Base-by-base conservation (phyloP, 2,329 filamentous ascomycete species). In the Stenocarpella maydis region DNA sequence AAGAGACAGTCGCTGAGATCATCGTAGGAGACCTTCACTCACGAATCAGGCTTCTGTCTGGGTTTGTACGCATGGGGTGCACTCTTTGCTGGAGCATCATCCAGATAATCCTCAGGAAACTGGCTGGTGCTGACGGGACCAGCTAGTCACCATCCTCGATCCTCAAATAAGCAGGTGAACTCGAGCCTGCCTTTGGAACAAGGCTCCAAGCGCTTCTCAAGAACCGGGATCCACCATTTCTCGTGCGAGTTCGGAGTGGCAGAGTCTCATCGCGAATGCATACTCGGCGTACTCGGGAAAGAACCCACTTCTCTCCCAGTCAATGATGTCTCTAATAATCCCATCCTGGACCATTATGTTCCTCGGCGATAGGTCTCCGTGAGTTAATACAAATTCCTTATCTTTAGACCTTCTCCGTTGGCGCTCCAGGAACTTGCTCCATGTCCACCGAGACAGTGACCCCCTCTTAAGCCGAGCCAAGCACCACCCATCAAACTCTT, bases 241-340 rank as follows among this genome's bases (percentile, higher is more conserved):
- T 69, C 55, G 31, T 70, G 64, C 9, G 15, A 17, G 9, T 34
- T 34, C n/a, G n/a, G n/a, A n/a, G 17, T 63, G 54, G 26, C 54
- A 65, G 9, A 65, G n/a, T 8, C 9, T 24, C 67, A 64, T 70
- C 31, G 63, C 67, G 21, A 71, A 67, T 1, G 64, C 70, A 21
- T 67, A 71, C 43, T 70, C 67, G 17, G 63, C 67, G 41, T 71
- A 71, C 34, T 63, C 61, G 10, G 70, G 70, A 37, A 65, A 71
- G 39, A 69, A 69, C 3, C 70, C 70, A 39, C 70, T 71, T 26
- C 37, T 50, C 7, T 69, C 70, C 70, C 70, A 71, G 55, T 70
- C 67, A 10, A 71, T 26, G n/a, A 71, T 69, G 4, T 67, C 70
- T 9, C 49, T 69, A 2, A 71, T 21, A 1, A 58, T 41, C 5